These are phyloP conservation scores for Aspergillus novofumigatus DNA, from an alignment of 2,329 filamentous ascomycete species.

Conservation along the genomic window DNA sequence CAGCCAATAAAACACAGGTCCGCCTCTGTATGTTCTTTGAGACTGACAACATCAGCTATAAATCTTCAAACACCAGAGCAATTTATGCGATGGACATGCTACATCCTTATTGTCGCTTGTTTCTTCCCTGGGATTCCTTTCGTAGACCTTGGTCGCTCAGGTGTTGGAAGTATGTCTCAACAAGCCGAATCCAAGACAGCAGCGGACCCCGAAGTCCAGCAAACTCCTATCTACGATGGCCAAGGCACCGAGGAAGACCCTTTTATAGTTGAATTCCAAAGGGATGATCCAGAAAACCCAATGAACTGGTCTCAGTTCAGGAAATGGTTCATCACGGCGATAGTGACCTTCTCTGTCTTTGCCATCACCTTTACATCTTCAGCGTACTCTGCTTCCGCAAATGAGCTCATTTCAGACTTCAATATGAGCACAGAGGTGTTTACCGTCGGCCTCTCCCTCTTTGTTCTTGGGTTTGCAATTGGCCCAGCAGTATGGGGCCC, in stretches of 20 bases:
- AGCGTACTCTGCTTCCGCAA: slow-evolving; percentile 24
- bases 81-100: background rate
- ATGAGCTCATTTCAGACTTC: slow-evolving; percentile 25
- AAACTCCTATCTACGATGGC: slow-evolving; percentile 22
- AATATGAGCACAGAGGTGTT: slow-evolving; percentile 23
- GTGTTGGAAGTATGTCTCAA: background rate
- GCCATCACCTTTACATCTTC: slow-evolving; percentile 29
- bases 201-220: background rate
- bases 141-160: background rate
- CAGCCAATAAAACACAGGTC: background rate
- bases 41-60: background rate
- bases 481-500: slow-evolving; percentile 35
- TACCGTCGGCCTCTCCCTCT: slow-evolving; percentile 35
- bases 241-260: slow-evolving; percentile 29
- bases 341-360: slow-evolving; percentile 24
- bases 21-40: background rate
- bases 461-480: slow-evolving; percentile 36
- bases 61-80: background rate
- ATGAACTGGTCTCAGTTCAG: slow-evolving; percentile 20
- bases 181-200: background rate
- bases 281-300: slow-evolving; percentile 26
- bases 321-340: slow-evolving; percentile 26
- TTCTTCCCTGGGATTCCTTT: background rate
- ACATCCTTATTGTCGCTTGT: background rate
- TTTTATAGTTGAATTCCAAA: slow-evolving; percentile 29